phyloP scores from a whole-genome alignment of 2,329 filamentous ascomycete genomes.

The Colletotrichum caudatum region DNA sequence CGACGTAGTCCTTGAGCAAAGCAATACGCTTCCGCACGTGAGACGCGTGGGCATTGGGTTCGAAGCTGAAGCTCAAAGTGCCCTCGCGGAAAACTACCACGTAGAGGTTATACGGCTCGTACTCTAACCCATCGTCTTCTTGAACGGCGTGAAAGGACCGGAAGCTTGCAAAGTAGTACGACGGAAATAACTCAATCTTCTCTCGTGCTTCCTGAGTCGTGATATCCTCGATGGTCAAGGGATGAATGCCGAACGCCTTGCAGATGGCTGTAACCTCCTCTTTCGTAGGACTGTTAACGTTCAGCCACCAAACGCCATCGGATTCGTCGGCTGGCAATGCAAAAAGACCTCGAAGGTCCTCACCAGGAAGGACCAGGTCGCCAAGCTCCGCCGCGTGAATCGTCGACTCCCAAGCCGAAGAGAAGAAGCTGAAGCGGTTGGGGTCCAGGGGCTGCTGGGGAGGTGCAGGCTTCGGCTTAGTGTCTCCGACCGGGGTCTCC shows the following conservation, averaged over 20 bases:
- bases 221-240: slow-evolving; percentile 96
- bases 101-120: slow-evolving; percentile 96
- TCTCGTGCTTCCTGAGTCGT: slow-evolving; percentile 94
- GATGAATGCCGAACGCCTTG: slow-evolving; percentile 95
- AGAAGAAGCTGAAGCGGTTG: slow-evolving; percentile 96
- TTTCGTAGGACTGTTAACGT: slow-evolving; percentile 89
- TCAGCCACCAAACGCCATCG: slow-evolving; percentile 98
- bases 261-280: slow-evolving; percentile 90
- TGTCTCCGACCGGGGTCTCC: slow-evolving; percentile 49
- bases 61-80: slow-evolving; percentile 93
- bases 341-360: slow-evolving; percentile 91
- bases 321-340: slow-evolving; percentile 70
- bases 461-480: slow-evolving; percentile 50
- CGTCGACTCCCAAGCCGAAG: slow-evolving; percentile 91
- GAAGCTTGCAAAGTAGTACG: slow-evolving; percentile 99
- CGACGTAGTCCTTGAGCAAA: slow-evolving; percentile 92
- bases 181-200: slow-evolving; percentile 97
- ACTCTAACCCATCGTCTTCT: slow-evolving; percentile 83
- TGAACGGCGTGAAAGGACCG: slow-evolving; percentile 87
- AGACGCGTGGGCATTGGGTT: slow-evolving; percentile 85
- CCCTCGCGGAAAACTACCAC: slow-evolving; percentile 97
- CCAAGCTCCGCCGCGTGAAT: slow-evolving; percentile 92
- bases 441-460: slow-evolving; percentile 63
- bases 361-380: slow-evolving; percentile 88
- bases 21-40: slow-evolving; percentile 93